A percentile compares a stretch with the other conserved stretches of the same genome.
These are phyloP conservation scores for Solanum chacoense DNA, from an alignment of 305 asterid species.

Conservation along the genomic window DNA sequence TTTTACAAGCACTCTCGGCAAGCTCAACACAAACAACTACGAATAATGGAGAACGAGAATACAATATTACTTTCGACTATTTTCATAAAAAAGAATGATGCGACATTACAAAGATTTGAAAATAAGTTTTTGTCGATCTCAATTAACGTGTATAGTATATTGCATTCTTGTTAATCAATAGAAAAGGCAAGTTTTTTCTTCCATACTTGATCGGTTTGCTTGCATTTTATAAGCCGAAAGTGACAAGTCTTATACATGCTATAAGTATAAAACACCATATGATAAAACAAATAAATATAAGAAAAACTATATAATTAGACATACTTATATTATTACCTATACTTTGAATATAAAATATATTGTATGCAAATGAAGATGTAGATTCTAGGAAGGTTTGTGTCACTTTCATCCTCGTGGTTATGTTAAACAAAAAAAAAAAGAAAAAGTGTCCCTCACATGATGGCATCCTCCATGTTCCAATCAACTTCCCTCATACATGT, in stretches of 20 bases:
- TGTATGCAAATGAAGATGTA: not conserved
- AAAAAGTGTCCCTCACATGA: slow-evolving; percentile 28
- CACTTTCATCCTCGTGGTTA: slow-evolving; percentile 19
- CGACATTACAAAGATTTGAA: too few species aligned
- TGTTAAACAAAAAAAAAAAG: slow-evolving; percentile 6
- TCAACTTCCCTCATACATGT: slow-evolving; percentile 8
- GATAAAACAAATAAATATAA: too few species aligned
- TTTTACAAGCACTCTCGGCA: not conserved
- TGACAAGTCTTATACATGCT: not conserved
- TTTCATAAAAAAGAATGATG: not conserved
- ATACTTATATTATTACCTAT: too few species aligned
- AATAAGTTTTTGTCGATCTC: too few species aligned
- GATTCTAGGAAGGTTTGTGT: slow-evolving; percentile 11
- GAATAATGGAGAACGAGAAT: not conserved
- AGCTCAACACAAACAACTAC: not conserved
- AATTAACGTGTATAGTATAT: too few species aligned
- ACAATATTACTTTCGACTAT: not conserved
- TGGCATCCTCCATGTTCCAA: slow-evolving; percentile 46
- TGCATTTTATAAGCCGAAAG: not conserved
- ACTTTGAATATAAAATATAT: not conserved
- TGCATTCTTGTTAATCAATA: not conserved
- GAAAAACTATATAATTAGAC: too few species aligned
- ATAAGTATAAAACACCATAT: not conserved
- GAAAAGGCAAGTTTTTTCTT: not conserved
- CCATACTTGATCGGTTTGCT: not conserved